Base-by-base conservation (phyloP, 805 yeast species). In the Hanseniaspora opuntiae region DNA sequence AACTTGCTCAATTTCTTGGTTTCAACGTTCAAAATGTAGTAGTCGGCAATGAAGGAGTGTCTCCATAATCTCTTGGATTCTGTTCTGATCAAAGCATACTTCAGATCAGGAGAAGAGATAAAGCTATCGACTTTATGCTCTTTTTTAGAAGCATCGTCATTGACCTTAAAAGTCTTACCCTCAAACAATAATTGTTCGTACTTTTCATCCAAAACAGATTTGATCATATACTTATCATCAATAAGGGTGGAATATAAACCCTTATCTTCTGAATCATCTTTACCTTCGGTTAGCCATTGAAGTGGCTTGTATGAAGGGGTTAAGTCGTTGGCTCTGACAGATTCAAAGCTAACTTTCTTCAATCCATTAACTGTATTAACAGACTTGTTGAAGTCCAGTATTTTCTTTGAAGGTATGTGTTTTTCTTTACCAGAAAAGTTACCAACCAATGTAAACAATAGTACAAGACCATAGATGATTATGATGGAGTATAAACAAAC, bases 61-160 rank as follows among this genome's bases (percentile, higher is more conserved):
- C 81, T 72, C 78, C 78, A 76, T 58, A 81, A 78, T 44, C 78
- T 78, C 14, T 75, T 72, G 44, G 78, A 71, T 58, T 82, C 77
- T 0, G 89, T 78, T 53, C 77, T 74, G 25, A 85, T 65, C 33
- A 84, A 61, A 0, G 86, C 83, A 56, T 67, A 70, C 35, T 69
- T 64, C 61, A 84, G 70, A 65, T 84, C 76, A 40, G 89, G 86
- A 35, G 88, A 81, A 3, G 88, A 84, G 1, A 70, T 71, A 24
- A 84, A 68, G 20, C 68, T 67, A 49, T 78, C 81, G 33, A 85
- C 75, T 0, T 66, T 66, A 58, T 75, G 76, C 12, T 65, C 63
- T 1, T 58, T 56, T 3, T 69, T 74, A n/a, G 22, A 25, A n/a
- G 24, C 20, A 7, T 17, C 32, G n/a, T 22, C 16, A 1, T 71